Evolutionary conservation across 108 stramenopile genomes (phyloP).

Genomic region (Fragilaria radians): DNA sequence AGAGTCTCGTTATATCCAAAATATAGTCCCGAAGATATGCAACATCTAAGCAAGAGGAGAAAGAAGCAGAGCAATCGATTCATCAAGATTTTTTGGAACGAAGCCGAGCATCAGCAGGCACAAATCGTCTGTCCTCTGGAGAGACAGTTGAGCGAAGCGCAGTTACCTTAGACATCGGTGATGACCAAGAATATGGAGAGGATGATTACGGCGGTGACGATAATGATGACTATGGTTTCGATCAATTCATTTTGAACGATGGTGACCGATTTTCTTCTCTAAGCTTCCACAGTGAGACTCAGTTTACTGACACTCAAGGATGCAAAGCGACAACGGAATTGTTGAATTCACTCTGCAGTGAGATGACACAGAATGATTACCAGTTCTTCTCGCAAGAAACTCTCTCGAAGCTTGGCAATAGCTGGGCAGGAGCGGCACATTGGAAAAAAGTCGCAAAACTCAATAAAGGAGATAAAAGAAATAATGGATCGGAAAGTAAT

Average conservation of each 20-base stretch:
- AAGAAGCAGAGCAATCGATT: conserved; percentile 74
- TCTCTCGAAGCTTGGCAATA: conserved; percentile 60
- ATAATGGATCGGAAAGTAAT: conserved; percentile 11
- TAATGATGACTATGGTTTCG: conserved; percentile 16
- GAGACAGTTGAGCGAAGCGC: not conserved
- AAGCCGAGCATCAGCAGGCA: conserved; percentile 20
- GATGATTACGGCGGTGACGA: conserved; percentile 29
- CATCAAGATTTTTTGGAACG: conserved; percentile 75
- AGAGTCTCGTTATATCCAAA: not conserved
- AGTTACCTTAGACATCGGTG: conserved; percentile 19
- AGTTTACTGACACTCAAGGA: conserved; percentile 5
- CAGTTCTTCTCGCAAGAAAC: conserved; percentile 59
- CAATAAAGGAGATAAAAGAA: conserved; percentile 6
- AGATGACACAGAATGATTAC: conserved; percentile 54
- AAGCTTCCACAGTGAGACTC: conserved; percentile 12
- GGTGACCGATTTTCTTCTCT: conserved; percentile 33
- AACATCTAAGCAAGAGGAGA: conserved; percentile 58
- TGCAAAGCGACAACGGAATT: conserved; percentile 32
- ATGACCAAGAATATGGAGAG: conserved; percentile 22
- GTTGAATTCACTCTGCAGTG: conserved; percentile 48
- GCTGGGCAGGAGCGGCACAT: conserved; percentile 86
- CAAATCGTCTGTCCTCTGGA: not conserved
- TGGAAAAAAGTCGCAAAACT: conserved; percentile 62
- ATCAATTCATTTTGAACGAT: conserved; percentile 22
- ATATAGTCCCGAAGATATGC: conserved; percentile 31